These are phyloP conservation scores for Volvariella volvacea DNA, from an alignment of 1,284 basidiomycete genomes.

Conservation along the genomic window DNA sequence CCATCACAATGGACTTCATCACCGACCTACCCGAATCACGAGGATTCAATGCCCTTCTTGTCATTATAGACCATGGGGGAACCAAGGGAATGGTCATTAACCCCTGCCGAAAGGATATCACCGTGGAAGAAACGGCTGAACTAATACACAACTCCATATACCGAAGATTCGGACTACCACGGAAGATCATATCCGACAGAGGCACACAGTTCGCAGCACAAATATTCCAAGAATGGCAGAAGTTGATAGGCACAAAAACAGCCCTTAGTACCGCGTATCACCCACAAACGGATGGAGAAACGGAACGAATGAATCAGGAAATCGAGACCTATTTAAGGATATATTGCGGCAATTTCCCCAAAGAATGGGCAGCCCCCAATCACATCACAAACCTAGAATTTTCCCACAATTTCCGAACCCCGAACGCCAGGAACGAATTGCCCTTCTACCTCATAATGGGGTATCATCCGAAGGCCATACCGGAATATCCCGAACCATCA, in stretches of 20 bases:
- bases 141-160: conserved; percentile 18
- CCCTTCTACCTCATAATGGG: too few relatives aligned
- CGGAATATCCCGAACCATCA: too few relatives aligned
- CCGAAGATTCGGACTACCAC: conserved; percentile 15
- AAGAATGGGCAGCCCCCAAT: background rate
- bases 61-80: conserved; percentile 25
- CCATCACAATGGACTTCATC: conserved; percentile 19
- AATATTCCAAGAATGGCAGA: conserved; percentile 16
- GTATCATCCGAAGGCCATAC: too few relatives aligned
- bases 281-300: conserved; percentile 26
- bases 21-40: conserved; percentile 26
- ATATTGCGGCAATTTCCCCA: background rate
- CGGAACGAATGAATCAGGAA: conserved; percentile 24
- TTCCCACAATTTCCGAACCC: too few relatives aligned
- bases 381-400: too few relatives aligned
- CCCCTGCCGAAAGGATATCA: conserved; percentile 18
- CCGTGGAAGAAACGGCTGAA: conserved; percentile 11
- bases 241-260: conserved; percentile 16
- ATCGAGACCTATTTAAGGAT: conserved; percentile 19
- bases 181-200: conserved; percentile 18
- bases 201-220: conserved; percentile 17
- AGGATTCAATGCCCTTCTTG: conserved; percentile 21
- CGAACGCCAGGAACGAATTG: too few relatives aligned
- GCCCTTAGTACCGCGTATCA: conserved; percentile 23
- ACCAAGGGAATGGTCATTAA: conserved; percentile 35